phyloP scores from a whole-genome alignment of 176 grass and related monocot genomes.

The Cenchrus fungigraminus region DNA sequence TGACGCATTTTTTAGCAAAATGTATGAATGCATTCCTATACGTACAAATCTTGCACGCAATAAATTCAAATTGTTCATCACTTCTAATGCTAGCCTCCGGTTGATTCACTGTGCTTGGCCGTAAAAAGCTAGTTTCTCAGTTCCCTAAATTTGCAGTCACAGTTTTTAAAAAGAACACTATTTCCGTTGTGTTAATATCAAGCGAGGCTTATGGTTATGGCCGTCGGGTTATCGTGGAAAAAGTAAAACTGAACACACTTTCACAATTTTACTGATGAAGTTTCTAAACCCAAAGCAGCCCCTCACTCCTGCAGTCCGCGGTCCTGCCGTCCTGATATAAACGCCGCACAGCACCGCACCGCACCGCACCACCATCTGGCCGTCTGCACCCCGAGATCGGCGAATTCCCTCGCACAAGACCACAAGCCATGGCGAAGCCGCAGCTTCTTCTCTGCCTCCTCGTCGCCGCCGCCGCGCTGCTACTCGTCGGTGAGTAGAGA shows the following conservation, averaged over 20 bases:
- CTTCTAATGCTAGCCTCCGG: too few relatives aligned
- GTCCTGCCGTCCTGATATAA: background rate
- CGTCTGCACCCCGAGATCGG: background rate
- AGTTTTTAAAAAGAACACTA: too few relatives aligned
- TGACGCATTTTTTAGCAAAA: too few relatives aligned
- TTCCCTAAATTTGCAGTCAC: too few relatives aligned
- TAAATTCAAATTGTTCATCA: too few relatives aligned
- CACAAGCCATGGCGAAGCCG: constrained; percentile 55
- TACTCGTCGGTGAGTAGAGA: constrained; percentile 50
- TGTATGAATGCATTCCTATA: too few relatives aligned
- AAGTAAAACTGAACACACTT: background rate
- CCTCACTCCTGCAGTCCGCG: background rate
- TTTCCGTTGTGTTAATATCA: too few relatives aligned
- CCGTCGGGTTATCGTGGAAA: too few relatives aligned
- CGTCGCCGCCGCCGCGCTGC: constrained; percentile 2
- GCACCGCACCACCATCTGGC: background rate
- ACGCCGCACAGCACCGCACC: background rate
- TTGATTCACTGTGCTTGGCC: too few relatives aligned
- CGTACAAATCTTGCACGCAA: too few relatives aligned
- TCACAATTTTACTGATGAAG: background rate
- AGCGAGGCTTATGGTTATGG: too few relatives aligned
- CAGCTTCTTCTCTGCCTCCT: constrained; percentile 37
- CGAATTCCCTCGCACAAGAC: background rate
- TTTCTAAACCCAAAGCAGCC: background rate
- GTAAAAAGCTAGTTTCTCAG: too few relatives aligned